phyloP scores from a whole-genome alignment of 2,329 filamentous ascomycete genomes.

The Trichoderma sp. region DNA sequence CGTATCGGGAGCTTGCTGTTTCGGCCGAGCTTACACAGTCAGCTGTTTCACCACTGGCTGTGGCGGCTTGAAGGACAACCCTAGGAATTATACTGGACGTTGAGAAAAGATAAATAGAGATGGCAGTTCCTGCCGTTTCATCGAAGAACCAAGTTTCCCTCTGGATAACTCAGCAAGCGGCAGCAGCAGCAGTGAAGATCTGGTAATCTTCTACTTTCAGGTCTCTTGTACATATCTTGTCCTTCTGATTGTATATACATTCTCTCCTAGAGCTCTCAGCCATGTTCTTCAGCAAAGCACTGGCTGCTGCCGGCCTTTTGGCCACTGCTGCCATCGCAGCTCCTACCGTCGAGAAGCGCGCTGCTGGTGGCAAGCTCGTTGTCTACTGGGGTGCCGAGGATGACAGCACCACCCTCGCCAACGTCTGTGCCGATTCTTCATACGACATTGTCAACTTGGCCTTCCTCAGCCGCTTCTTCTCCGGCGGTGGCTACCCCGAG shows the following conservation, averaged over 20 bases:
- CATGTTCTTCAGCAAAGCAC: constrained; percentile 20
- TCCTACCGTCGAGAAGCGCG: constrained; percentile 15
- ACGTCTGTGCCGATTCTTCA: constrained; percentile 23
- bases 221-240: constrained; percentile 18
- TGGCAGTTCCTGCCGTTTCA: neutral
- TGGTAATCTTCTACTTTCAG: constrained; percentile 20
- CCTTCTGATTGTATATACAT: constrained; percentile 3
- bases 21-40: neutral
- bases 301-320: constrained; percentile 19
- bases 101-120: constrained; percentile 13
- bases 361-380: constrained; percentile 22
- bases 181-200: constrained; percentile 18
- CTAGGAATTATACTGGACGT: neutral
- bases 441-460: constrained; percentile 27
- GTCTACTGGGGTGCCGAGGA: constrained; percentile 27
- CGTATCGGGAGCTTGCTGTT: neutral
- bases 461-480: constrained; percentile 24
- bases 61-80: neutral
- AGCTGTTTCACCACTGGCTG: constrained; percentile 7
- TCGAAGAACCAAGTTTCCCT: neutral
- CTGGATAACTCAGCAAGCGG: constrained; percentile 7
- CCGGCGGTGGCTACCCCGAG: constrained; percentile 19
- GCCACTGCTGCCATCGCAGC: constrained; percentile 13
- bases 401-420: constrained; percentile 21
- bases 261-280: neutral